Percentiles rank a stretch among this genome's conserved stretches.
Conservation (phyloP, 441 rosid genomes). For the Isatis lusitanica region DNA sequence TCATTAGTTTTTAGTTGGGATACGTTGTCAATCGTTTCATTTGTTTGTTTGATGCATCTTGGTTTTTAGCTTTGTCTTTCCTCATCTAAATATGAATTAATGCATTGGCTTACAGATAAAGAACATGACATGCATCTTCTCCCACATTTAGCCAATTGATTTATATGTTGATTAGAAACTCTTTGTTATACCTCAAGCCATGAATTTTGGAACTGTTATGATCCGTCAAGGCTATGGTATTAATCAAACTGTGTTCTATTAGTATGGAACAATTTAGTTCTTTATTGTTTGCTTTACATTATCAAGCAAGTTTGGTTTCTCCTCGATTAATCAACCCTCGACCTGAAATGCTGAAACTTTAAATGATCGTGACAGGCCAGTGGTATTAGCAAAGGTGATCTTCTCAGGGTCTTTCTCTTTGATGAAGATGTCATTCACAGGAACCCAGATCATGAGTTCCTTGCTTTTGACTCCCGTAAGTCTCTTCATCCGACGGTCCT, state of each 20-base stretch:
- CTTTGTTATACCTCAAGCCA: background rate
- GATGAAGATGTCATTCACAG: slow-evolving; percentile 52
- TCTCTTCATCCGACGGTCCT: slow-evolving; percentile 49
- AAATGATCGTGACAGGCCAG: slow-evolving; percentile 56
- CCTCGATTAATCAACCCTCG: slow-evolving; percentile 26
- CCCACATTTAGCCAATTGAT: background rate
- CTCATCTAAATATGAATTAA: background rate
- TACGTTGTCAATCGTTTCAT: background rate
- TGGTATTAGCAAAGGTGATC: slow-evolving; percentile 48
- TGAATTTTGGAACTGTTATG: background rate
- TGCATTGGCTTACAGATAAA: background rate
- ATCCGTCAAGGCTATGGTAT: too few relatives aligned
- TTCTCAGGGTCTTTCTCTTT: slow-evolving; percentile 34
- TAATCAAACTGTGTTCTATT: background rate
- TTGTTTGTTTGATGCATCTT: background rate
- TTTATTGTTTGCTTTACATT: slow-evolving; percentile 18
- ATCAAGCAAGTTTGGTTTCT: slow-evolving; percentile 11
- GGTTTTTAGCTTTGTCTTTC: background rate
- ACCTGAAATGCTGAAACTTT: slow-evolving; percentile 59
- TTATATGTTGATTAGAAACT: background rate
- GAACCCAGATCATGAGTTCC: slow-evolving; percentile 67
- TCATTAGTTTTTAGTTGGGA: background rate
- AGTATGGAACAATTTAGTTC: background rate
- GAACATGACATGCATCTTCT: background rate
- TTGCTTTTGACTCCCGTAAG: slow-evolving; percentile 65